Percentiles rank a stretch among this genome's conserved stretches.
These are phyloP conservation scores for Orbilia quercus DNA, from an alignment of 2,329 filamentous ascomycete genomes.

Conservation along the genomic window DNA sequence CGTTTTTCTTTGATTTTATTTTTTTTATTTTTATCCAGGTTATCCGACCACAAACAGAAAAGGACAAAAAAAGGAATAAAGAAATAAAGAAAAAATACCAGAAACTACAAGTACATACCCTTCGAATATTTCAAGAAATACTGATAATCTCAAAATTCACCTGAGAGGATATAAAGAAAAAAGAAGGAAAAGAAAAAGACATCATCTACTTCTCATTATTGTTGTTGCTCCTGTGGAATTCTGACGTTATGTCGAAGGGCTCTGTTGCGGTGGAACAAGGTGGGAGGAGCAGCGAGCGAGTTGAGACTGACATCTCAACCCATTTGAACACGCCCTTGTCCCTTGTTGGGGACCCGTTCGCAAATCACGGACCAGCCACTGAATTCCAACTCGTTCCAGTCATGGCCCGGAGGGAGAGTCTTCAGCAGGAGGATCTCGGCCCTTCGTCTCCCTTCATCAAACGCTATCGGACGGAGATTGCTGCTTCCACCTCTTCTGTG, in stretches of 20 bases:
- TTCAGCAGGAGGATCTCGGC: slow-evolving; percentile 46
- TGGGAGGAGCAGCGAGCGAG: slow-evolving; percentile 10
- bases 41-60: too few relatives aligned
- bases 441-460: slow-evolving; percentile 70
- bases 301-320: slow-evolving; percentile 35
- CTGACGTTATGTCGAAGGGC: slow-evolving; percentile 37
- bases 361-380: slow-evolving; percentile 50
- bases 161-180: not conserved
- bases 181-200: not conserved
- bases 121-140: too few relatives aligned
- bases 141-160: too few relatives aligned
- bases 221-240: too few relatives aligned
- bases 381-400: slow-evolving; percentile 45
- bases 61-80: too few relatives aligned
- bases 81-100: too few relatives aligned
- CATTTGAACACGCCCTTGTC: slow-evolving; percentile 54
- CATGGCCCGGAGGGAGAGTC: slow-evolving; percentile 55
- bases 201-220: too few relatives aligned
- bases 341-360: slow-evolving; percentile 54
- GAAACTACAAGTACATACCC: too few relatives aligned
- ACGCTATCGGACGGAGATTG: slow-evolving; percentile 81
- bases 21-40: too few relatives aligned
- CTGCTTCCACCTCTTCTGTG: slow-evolving; percentile 66
- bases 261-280: slow-evolving; percentile 24
- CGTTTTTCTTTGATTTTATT: too few relatives aligned